Percentiles rank a stretch among this genome's conserved stretches.
Conservation (phyloP, 2,329 filamentous ascomycete species). For the Penicillium rolfsii region DNA sequence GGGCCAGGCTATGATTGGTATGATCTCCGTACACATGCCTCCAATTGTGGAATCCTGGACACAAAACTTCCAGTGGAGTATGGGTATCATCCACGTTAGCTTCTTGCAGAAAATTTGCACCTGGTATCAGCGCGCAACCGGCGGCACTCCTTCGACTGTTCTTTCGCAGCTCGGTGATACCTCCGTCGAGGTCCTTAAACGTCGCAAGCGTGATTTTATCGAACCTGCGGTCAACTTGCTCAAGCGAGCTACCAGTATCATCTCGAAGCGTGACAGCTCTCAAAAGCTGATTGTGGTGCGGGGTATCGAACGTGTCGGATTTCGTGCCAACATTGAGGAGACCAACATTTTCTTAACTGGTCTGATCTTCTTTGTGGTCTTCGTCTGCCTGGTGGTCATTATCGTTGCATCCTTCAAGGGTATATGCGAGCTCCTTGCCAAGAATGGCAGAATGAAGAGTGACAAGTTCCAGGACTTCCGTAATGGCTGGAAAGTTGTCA, state of each 20-base stretch:
- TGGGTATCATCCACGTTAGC: constrained; percentile 87
- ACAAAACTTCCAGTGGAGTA: constrained; percentile 97
- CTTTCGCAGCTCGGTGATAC: constrained; percentile 73
- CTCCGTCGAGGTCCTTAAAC: constrained; percentile 81
- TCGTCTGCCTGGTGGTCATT: constrained; percentile 74
- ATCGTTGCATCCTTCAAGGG: constrained; percentile 79
- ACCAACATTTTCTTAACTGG: constrained; percentile 95
- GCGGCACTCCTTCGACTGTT: constrained; percentile 78
- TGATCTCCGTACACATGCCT: constrained; percentile 78
- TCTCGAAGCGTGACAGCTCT: constrained; percentile 59
- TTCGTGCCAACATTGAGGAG: constrained; percentile 78
- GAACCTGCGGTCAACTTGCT: constrained; percentile 38
- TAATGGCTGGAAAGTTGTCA: constrained; percentile 87
- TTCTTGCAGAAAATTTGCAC: constrained; percentile 89
- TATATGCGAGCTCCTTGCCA: constrained; percentile 74
- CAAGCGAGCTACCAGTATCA: constrained; percentile 40
- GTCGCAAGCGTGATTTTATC: constrained; percentile 51
- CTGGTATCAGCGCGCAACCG: constrained; percentile 94
- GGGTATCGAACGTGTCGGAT: constrained; percentile 88
- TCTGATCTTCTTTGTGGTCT: constrained; percentile 83
- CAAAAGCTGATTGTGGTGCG: constrained; percentile 60
- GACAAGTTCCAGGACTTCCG: constrained; percentile 93
- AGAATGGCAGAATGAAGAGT: constrained; percentile 74
- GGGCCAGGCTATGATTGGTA: constrained; percentile 85
- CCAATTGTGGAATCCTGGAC: constrained; percentile 92